Evolutionary conservation across 164 flowering plant species (phyloP).

Genomic region (Kalanchoe fedtschenkoi): DNA sequence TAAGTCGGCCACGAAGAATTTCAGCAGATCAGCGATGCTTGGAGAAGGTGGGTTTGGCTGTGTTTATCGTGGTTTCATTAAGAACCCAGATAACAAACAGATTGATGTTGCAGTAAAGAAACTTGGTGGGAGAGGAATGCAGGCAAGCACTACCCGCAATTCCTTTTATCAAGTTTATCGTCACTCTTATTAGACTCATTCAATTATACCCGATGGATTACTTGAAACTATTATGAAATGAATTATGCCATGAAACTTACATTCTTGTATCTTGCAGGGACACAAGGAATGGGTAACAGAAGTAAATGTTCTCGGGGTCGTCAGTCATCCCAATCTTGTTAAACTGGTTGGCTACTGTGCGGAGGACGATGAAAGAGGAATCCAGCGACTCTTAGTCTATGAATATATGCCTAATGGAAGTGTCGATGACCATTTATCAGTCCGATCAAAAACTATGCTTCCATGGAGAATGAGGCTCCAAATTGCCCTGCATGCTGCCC

Average conservation of each 20-base stretch:
- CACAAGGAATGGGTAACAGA: conserved; percentile 99
- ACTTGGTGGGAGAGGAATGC: conserved; percentile 69
- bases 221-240: too few species aligned
- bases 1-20: conserved; percentile 60
- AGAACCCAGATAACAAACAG: conserved; percentile 38
- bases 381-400: conserved; percentile 73
- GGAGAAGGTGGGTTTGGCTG: conserved; percentile 99
- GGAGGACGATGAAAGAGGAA: conserved; percentile 92
- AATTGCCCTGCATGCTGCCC: conserved; percentile 83
- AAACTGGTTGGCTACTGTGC: conserved; percentile 88
- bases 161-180: not conserved
- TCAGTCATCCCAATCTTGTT: conserved; percentile 89
- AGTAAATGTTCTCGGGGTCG: conserved; percentile 87
- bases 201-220: too few species aligned
- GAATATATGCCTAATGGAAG: conserved; percentile 85
- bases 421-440: conserved; percentile 68
- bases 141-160: conserved; percentile 35
- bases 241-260: not conserved
- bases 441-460: conserved; percentile 33
- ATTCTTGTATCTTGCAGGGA: conserved; percentile 38
- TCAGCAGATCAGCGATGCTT: conserved; percentile 53
- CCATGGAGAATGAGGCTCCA: conserved; percentile 78
- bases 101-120: conserved; percentile 76
- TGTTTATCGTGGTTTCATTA: conserved; percentile 69
- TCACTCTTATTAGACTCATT: too few species aligned